Conservation (phyloP, 768 basidiomycete species). For the Piloderma croceum region DNA sequence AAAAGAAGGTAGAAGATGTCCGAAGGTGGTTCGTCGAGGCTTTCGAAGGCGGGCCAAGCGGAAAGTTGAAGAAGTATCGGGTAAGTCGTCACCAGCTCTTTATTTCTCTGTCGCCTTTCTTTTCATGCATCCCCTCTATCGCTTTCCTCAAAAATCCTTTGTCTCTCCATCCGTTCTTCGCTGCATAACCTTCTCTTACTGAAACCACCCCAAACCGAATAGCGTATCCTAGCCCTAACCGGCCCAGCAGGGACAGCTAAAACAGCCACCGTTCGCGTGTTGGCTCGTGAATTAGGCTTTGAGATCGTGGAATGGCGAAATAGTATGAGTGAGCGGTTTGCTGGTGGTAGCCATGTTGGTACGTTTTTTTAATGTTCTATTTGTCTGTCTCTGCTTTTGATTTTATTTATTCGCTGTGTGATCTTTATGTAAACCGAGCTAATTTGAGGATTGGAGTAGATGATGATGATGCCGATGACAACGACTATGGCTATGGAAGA, state of each 20-base stretch:
- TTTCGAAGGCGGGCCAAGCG: slow-evolving; percentile 58
- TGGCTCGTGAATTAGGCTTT: slow-evolving; percentile 68
- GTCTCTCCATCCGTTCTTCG: no score
- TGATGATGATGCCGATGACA: no score
- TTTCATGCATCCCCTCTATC: background rate
- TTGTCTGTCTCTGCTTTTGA: background rate
- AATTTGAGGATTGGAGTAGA: no score
- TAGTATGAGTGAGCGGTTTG: slow-evolving; percentile 46
- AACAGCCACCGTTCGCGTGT: slow-evolving; percentile 74
- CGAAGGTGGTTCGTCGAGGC: slow-evolving; percentile 72
- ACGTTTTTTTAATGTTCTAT: slow-evolving; percentile 8
- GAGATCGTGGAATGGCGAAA: slow-evolving; percentile 87
- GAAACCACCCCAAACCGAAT: no score
- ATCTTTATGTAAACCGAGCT: no score
- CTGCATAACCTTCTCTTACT: no score
- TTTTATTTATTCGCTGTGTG: background rate
- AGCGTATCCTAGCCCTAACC: slow-evolving; percentile 82
- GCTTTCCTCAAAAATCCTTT: no score
- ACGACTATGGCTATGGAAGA: no score
- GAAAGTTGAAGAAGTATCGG: slow-evolving; percentile 65
- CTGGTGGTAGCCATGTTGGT: slow-evolving; percentile 18
- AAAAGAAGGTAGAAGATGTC: slow-evolving; percentile 73
- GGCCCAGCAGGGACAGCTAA: slow-evolving; percentile 91
- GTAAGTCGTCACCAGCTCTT: slow-evolving; percentile 33
- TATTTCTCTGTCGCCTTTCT: slow-evolving; percentile 1